Conservation (phyloP, 2,329 filamentous ascomycete species). For the Diplodia scrobiculata region DNA sequence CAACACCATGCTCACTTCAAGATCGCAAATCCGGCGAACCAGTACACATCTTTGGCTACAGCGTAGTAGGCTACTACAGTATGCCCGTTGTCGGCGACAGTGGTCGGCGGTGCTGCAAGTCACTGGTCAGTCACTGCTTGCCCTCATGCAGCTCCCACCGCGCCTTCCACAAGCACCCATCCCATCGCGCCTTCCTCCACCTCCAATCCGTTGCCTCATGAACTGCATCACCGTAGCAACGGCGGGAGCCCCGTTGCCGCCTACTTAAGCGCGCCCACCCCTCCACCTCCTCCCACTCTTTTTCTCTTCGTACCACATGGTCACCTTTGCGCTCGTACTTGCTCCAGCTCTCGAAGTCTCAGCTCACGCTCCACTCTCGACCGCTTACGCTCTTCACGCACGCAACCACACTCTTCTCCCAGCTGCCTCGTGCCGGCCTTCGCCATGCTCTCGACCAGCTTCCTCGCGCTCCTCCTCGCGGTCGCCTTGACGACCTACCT, state of each 20-base stretch:
- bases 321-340: background rate
- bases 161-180: background rate
- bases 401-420: background rate
- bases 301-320: constrained; percentile 2
- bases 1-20: constrained; percentile 8
- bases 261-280: background rate
- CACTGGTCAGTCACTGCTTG: background rate
- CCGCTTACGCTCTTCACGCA: background rate
- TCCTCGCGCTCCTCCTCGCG: background rate
- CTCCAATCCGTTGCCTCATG: background rate
- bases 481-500: background rate
- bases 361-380: constrained; percentile 3
- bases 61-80: background rate
- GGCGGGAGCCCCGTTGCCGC: no score
- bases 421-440: background rate
- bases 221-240: background rate
- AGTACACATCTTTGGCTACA: background rate
- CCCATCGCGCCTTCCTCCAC: background rate
- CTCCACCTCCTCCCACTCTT: background rate
- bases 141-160: background rate
- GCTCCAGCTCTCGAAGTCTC: background rate
- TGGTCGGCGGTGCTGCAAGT: no score
- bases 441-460: background rate
- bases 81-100: no score
- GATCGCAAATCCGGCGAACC: background rate